These are phyloP conservation scores for Pseudogymnoascus sp. DNA, from an alignment of 2,329 filamentous ascomycete species.

Conservation along the genomic window DNA sequence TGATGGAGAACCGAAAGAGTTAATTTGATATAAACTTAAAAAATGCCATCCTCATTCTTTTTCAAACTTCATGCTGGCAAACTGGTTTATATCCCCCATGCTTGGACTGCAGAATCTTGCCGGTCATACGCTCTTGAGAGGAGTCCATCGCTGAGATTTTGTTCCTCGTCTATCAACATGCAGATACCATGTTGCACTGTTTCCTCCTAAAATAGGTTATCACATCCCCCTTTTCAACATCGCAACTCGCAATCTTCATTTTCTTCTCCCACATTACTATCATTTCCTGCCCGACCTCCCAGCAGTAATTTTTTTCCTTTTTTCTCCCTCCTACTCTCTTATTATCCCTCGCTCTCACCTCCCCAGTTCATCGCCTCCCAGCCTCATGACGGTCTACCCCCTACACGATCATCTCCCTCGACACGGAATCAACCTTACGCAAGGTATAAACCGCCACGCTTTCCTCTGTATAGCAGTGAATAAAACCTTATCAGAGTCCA, in stretches of 20 bases:
- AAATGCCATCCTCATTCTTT: no score
- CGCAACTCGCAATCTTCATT: background rate
- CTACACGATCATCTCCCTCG: no score
- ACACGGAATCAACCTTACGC: no score
- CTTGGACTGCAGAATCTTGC: background rate
- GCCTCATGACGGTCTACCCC: no score
- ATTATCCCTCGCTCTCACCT: no score
- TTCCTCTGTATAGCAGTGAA: background rate
- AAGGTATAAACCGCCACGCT: background rate
- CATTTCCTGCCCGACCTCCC: background rate
- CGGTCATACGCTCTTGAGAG: background rate
- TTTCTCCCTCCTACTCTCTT: background rate
- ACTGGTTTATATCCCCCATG: background rate
- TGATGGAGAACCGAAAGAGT: no score
- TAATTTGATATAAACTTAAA: no score
- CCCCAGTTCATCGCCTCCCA: no score
- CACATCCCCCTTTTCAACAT: background rate
- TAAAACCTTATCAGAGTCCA: no score
- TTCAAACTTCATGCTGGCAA: no score
- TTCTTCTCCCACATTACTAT: background rate
- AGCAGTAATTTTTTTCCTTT: background rate
- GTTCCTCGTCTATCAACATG: background rate
- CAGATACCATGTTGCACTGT: background rate
- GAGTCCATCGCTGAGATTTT: background rate
- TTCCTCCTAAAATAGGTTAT: background rate